Base-by-base conservation (phyloP, 2,329 filamentous ascomycete genomes). In the Ciborinia camelliae region DNA sequence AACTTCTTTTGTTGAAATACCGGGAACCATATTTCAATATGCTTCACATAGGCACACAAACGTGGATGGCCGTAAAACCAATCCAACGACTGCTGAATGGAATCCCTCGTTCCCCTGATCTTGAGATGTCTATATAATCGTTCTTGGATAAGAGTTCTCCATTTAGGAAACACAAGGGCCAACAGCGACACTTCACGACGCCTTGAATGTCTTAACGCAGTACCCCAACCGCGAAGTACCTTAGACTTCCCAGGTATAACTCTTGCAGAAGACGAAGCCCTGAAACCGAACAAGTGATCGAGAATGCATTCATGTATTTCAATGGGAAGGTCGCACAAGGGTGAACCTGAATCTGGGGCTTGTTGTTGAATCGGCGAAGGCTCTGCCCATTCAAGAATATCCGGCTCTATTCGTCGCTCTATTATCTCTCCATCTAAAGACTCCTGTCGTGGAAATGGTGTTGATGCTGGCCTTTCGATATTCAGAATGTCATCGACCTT, bases 11-110 rank as follows among this genome's bases (percentile, higher is more conserved):
- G 78, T 20, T 81, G 80, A 77, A 81, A 92, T 48, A 91, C 88
- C 3, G 90, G 89, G 67, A 92, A 90, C 88, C 89, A 92, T 50
- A 91, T 81, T 76, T 92, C 89, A 66, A 91, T 83, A 72, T 92
- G 89, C 69, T 86, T 87, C 66, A 92, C 85, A 69, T 90, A 86
- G 10, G 77, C 70, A 26, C 84, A 81, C 7, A 92, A 81, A 71
- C 90, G 84, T 35, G 81, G 78, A 66, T 86, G 81, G 12, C 76
- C 69, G 20, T 77, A 75, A 69, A 92, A 89, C 79, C 88, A 91
- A 41, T 77, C 68, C 68, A 83, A 79, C 8, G 88, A 84, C 55
- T 86, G 81, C 50, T 83, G 77, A 48, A 90, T 77, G 20, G 83
- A 87, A n/a, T 84, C 81, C 45, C 84, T 78, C 0, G 88, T 90